Percentiles rank a stretch among this genome's conserved stretches.
phyloP scores from a whole-genome alignment of 1,284 basidiomycete species.

The Coriolopsis trogii region DNA sequence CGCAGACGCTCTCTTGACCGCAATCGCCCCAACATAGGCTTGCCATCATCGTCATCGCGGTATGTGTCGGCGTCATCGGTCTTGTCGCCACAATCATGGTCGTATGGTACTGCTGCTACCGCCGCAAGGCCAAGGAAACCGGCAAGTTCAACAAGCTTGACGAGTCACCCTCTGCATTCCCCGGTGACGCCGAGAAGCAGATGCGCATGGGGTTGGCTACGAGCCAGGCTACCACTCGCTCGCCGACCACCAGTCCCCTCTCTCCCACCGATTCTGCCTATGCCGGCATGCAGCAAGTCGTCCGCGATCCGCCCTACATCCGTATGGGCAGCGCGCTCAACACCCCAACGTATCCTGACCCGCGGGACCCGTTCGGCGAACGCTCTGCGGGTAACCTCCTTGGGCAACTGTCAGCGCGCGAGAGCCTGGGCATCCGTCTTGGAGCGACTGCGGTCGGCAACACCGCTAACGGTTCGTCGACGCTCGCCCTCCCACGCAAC shows the following conservation, averaged over 20 bases:
- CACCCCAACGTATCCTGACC: conserved; percentile 18
- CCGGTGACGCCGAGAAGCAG: conserved; percentile 21
- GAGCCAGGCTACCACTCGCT: not conserved
- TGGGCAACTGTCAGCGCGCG: conserved; percentile 21
- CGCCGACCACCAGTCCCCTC: conserved; percentile 9
- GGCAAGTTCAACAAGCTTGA: conserved; percentile 18
- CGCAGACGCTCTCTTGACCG: no score
- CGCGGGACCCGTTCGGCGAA: conserved; percentile 19
- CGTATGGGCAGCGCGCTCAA: conserved; percentile 16
- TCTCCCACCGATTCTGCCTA: conserved; percentile 14
- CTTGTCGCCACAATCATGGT: conserved; percentile 45
- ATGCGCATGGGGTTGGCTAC: no score
- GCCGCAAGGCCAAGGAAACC: conserved; percentile 31
- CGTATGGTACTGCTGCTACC: conserved; percentile 46
- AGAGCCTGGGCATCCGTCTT: conserved; percentile 9
- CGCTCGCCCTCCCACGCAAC: conserved; percentile 4
- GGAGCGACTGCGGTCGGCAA: conserved; percentile 22
- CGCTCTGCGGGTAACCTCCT: conserved; percentile 12
- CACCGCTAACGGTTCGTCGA: conserved; percentile 9
- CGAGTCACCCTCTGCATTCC: conserved; percentile 9
- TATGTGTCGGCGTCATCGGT: conserved; percentile 39
- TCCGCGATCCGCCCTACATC: conserved; percentile 21
- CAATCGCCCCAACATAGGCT: conserved; percentile 9
- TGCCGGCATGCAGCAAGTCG: conserved; percentile 8
- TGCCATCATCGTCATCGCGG: conserved; percentile 39